Evolutionary conservation across 176 grass and related monocot genomes (phyloP).

Genomic region (Cocos nucifera): DNA sequence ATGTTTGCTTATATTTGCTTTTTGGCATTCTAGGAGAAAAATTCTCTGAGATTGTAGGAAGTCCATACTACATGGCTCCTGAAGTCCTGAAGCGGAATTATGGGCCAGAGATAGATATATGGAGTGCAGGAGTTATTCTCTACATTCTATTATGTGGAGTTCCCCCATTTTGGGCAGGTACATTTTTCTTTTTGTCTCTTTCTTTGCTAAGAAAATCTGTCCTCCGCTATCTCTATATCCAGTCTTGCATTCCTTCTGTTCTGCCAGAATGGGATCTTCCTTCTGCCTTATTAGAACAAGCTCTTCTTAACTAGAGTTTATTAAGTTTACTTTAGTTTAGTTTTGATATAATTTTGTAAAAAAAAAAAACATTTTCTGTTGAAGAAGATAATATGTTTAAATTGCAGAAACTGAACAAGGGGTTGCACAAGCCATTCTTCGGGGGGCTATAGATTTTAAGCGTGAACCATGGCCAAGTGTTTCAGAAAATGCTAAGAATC

Average conservation of each 20-base stretch:
- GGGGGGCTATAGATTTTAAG: slow-evolving; percentile 94
- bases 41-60: slow-evolving; percentile 99
- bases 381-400: slow-evolving; percentile 1
- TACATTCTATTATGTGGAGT: slow-evolving; percentile 98
- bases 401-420: slow-evolving; percentile 98
- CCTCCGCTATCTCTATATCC: too few species aligned
- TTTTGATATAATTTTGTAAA: background rate
- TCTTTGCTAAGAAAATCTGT: too few species aligned
- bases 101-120: slow-evolving; percentile 97
- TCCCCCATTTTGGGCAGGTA: slow-evolving; percentile 99
- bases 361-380: slow-evolving; percentile 5
- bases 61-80: slow-evolving; percentile 98
- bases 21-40: slow-evolving; percentile 52
- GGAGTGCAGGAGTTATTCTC: slow-evolving; percentile 95
- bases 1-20: too few species aligned
- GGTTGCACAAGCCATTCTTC: slow-evolving; percentile 94
- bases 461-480: slow-evolving; percentile 96
- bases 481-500: slow-evolving; percentile 94
- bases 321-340: too few species aligned
- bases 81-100: slow-evolving; percentile 98
- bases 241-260: too few species aligned
- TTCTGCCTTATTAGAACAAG: too few species aligned
- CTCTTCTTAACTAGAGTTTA: too few species aligned
- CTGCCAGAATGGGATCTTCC: too few species aligned
- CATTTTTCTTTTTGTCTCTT: background rate